Base-by-base conservation (phyloP, 176 grass and related monocot genomes). In the Ampelocalamus luodianensis region DNA sequence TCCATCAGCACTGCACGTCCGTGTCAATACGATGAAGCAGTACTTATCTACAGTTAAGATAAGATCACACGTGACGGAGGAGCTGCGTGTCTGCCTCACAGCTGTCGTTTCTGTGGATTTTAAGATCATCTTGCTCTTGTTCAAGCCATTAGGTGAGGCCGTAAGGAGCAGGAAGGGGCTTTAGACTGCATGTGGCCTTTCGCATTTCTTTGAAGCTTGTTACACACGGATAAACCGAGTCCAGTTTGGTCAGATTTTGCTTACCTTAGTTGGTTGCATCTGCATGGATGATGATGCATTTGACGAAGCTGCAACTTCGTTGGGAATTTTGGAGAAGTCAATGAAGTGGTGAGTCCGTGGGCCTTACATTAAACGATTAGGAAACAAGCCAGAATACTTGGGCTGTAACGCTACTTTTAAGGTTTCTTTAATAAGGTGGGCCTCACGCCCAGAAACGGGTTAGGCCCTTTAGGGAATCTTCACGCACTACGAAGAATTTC, bases 11-110 rank as follows among this genome's bases (percentile, higher is more conserved):
- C 44, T 45, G 50, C 51, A 55, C 20, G 64, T 51, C 46, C 13
- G 20, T 54, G 32, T 5, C 64, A 55, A 32, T 26, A 27, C 34
- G 49, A 81, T 1, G 18, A 53, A 51, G 66, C 79, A 29, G 65
- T 42, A 3, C 39, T 46, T 69, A 69, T 72, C 70, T 29, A 24
- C 44, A 17, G 14, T 27, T 7, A 16, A 46, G 16, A 22, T 5
- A 38, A 51, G 29, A 37, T n/a, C 20, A n/a, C 22, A 68, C 46
- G 64, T 15, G 24, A 37, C 43, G 9, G 6, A 38, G 78, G 46
- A 15, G 20, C 48, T 82, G 80, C 80, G 24, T 72, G 53, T n/a
- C 53, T 44, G 80, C 16, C 18, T 82, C 16, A 27, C 16, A 27
- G 12, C 10, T 15, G 38, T 46, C 39, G 53, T 60, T 71, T 63